Conservation (phyloP, 2,329 filamentous ascomycete genomes). For the Sphaerulina populicola region DNA sequence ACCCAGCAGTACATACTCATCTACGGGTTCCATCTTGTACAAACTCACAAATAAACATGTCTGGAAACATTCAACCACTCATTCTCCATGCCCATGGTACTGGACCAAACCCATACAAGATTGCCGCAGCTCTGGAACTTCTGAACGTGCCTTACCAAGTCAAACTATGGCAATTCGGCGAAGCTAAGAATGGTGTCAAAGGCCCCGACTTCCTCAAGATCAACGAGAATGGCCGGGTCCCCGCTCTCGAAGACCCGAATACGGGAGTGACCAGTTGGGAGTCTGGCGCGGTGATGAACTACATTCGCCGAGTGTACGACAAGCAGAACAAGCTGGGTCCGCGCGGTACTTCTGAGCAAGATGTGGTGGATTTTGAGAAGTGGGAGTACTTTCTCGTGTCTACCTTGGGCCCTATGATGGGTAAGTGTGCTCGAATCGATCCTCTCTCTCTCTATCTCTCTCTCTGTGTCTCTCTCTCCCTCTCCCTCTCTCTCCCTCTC, state of each 20-base stretch:
- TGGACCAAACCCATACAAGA: slow-evolving; percentile 40
- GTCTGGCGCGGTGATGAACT: slow-evolving; percentile 45
- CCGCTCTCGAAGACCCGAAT: slow-evolving; percentile 41
- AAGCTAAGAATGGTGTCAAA: slow-evolving; percentile 35
- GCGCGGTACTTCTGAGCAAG: slow-evolving; percentile 32
- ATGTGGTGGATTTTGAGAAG: slow-evolving; percentile 40
- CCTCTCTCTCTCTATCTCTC: no score
- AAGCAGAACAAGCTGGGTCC: slow-evolving; percentile 35
- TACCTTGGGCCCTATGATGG: slow-evolving; percentile 38
- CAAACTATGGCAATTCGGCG: slow-evolving; percentile 38
- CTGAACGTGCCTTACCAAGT: slow-evolving; percentile 37
- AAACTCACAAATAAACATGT: neutral
- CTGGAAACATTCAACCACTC: slow-evolving; percentile 29
- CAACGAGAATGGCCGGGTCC: slow-evolving; percentile 41
- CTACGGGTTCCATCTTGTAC: neutral
- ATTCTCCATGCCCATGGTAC: slow-evolving; percentile 37
- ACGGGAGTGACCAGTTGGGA: slow-evolving; percentile 43
- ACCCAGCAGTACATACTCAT: neutral
- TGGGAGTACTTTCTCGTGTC: slow-evolving; percentile 41
- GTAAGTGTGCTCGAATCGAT: slow-evolving; percentile 21
- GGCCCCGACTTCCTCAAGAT: slow-evolving; percentile 35
- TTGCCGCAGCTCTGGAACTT: slow-evolving; percentile 37
- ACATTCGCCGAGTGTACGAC: slow-evolving; percentile 41
- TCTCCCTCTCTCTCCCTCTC: no score
- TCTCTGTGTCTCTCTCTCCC: no score